Evolutionary conservation across 345 rosid genomes (phyloP), one percentile per base, ranked within the genome.

Genomic region (Limnanthes douglasii): DNA sequence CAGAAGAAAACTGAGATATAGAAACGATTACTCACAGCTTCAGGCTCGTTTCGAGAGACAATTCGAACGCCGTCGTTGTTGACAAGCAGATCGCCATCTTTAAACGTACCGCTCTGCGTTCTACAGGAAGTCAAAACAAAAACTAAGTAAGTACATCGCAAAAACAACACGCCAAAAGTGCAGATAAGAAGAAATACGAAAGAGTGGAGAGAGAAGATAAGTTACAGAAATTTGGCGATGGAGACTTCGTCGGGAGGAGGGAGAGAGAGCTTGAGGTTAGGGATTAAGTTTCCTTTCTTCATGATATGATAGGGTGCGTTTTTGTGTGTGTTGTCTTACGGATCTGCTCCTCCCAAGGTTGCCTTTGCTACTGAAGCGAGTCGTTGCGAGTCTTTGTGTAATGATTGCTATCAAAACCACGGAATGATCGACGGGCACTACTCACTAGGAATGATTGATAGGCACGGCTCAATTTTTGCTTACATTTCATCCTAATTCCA

Each of bases 31-130:
- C 65, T 41, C 45, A 90, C 98, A 44, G 65, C 79, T 66, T 79
- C 75, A 24, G 59, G 31, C 34, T 65, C 68, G 8, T 26, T 60
- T 38, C 65, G 62, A 40, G 80, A 47, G 28, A 84, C 81, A 34
- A 84, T 55, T 38, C 94, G 83, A 50, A 90, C 86, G 20, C 95
- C 98, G 17, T 90, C 86, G 15, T 63, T 68, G 54, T 90, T 90
- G 39, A 84, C 98, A 18, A 75, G 86, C 18, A 90, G 92, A 70
- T 90, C 98, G 40, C 95, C 98, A 20, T 72, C 92, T 63, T 66
- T 65, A 32, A 90, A 84, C 18, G 95, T 84, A 11, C 98, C 98
- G 43, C 94, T 90, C 34, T 57, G 69, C 6, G 98, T 77, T 39
- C 95, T 90, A 57, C 25, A 4, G 14, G 0, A 5, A 27, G 37